phyloP scores from a whole-genome alignment of 495 filamentous ascomycete species.

The Neurospora sp. region DNA sequence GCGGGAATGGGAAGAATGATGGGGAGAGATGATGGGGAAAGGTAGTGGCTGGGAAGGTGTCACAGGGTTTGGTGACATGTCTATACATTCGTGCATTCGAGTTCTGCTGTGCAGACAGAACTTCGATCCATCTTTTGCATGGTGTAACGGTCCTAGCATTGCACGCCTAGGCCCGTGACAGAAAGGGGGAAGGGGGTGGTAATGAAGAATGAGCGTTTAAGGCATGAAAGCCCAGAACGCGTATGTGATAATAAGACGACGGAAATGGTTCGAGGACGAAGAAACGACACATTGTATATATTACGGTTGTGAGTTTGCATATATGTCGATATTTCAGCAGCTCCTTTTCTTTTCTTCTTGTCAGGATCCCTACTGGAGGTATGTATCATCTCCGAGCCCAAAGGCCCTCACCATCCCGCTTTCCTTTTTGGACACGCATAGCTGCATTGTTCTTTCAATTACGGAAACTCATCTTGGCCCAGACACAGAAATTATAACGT shows the following conservation, averaged over 20 bases:
- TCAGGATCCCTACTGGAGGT: neutral
- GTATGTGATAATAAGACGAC: neutral
- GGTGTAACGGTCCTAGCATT: too few species aligned
- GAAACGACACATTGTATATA: neutral
- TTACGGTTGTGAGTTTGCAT: neutral
- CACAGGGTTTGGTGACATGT: too few species aligned
- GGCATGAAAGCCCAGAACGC: neutral
- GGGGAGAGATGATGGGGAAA: neutral
- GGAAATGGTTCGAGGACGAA: too few species aligned
- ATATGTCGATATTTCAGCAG: neutral
- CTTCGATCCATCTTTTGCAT: too few species aligned
- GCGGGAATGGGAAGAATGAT: neutral
- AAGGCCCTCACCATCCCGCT: neutral
- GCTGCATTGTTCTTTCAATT: neutral
- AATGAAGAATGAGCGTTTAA: neutral
- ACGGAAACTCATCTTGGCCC: neutral
- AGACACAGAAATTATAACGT: neutral
- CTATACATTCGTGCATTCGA: too few species aligned
- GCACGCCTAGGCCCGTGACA: too few species aligned
- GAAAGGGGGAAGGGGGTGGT: neutral
- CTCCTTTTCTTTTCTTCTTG: neutral
- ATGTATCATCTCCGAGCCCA: neutral
- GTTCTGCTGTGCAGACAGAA: too few species aligned
- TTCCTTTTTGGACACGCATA: neutral
- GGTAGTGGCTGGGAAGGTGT: neutral